These are phyloP conservation scores for Fusarium liriodendri DNA, from an alignment of 2,329 filamentous ascomycete species.

Conservation along the genomic window DNA sequence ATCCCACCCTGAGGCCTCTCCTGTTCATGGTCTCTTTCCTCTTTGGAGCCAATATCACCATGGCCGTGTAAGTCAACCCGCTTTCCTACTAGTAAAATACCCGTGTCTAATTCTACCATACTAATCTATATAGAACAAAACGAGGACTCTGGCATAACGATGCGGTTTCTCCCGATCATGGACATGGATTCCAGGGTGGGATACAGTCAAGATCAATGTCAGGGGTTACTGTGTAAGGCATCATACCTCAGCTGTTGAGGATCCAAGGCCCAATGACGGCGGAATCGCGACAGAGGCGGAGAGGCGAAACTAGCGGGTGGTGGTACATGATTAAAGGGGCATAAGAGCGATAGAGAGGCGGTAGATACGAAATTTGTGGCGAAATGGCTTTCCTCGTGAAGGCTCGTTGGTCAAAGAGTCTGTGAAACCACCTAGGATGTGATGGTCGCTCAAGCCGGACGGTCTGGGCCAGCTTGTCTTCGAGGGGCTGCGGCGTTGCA, in stretches of 20 bases:
- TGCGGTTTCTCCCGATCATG: neutral
- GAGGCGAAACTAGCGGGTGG: neutral
- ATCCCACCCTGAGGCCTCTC: neutral
- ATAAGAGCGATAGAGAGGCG: too few relatives aligned
- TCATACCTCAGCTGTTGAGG: neutral
- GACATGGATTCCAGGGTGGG: neutral
- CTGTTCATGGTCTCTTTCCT: neutral
- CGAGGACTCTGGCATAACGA: neutral
- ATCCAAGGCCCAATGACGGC: neutral
- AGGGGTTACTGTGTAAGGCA: neutral
- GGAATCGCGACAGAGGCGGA: neutral
- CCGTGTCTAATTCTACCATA: neutral
- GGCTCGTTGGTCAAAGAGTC: neutral
- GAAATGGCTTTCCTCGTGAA: too few relatives aligned
- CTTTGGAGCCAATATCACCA: neutral
- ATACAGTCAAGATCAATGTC: neutral
- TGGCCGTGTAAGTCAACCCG: neutral
- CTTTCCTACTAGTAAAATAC: neutral
- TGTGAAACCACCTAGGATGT: neutral
- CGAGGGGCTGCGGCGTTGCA: too few relatives aligned
- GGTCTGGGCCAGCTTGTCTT: too few relatives aligned
- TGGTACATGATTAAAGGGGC: too few relatives aligned
- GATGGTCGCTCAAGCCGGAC: neutral
- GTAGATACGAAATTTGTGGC: too few relatives aligned
- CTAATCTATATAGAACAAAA: neutral